Evolutionary conservation across 805 yeast species (phyloP).

Genomic region (Starmerella powellii): DNA sequence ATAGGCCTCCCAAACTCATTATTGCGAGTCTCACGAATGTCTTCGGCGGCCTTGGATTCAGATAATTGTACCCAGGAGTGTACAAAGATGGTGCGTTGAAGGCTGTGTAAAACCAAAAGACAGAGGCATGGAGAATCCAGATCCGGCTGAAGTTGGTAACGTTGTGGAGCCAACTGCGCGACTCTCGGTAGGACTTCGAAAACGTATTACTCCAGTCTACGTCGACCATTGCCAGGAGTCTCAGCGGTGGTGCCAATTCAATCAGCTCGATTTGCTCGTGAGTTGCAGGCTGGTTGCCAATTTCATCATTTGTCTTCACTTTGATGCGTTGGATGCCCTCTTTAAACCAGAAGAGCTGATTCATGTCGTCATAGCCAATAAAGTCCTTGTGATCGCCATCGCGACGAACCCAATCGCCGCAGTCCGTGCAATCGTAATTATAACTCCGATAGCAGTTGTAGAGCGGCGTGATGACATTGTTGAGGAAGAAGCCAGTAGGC

Average conservation of each 20-base stretch:
- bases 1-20: constrained; percentile 55
- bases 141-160: constrained; percentile 63
- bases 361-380: constrained; percentile 83
- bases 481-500: constrained; percentile 31
- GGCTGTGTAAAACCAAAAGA: constrained; percentile 67
- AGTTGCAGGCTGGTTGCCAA: no score
- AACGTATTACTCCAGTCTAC: constrained; percentile 59
- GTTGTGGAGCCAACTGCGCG: constrained; percentile 66
- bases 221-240: constrained; percentile 33
- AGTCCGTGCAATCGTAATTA: constrained; percentile 34
- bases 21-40: constrained; percentile 43
- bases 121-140: constrained; percentile 63
- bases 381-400: constrained; percentile 55
- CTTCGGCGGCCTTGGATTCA: constrained; percentile 38
- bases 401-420: constrained; percentile 36
- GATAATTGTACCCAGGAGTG: constrained; percentile 43
- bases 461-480: constrained; percentile 63
- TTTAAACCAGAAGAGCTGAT: constrained; percentile 76
- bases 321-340: constrained; percentile 53
- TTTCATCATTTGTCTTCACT: no score
- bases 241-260: not conserved
- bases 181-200: constrained; percentile 62
- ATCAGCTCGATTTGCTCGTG: constrained; percentile 31
- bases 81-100: constrained; percentile 59
- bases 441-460: constrained; percentile 50